Conservation (phyloP, 331 rosid species). For the Pyracantha coccinea region DNA sequence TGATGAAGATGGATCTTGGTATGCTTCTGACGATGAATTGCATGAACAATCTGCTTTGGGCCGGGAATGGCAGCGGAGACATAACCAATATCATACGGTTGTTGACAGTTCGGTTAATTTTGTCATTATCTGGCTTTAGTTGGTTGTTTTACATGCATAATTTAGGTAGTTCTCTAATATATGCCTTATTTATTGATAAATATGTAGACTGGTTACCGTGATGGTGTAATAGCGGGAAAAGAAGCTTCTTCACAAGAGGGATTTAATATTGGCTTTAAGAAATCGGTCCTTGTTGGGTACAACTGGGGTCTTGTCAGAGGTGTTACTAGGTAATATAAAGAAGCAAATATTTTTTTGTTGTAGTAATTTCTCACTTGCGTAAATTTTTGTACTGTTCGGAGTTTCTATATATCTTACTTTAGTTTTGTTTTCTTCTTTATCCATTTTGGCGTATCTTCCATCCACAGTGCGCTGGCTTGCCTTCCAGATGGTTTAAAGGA, state of each 20-base stretch:
- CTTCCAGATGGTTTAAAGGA: slow-evolving; percentile 61
- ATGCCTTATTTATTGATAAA: not conserved
- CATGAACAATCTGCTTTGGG: slow-evolving; percentile 39
- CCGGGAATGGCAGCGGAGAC: slow-evolving; percentile 76
- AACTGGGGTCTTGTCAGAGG: slow-evolving; percentile 82
- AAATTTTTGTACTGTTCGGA: not conserved
- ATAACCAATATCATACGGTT: slow-evolving; percentile 62
- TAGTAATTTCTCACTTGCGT: not conserved
- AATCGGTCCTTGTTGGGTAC: slow-evolving; percentile 52
- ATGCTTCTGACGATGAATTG: slow-evolving; percentile 42
- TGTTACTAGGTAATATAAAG: slow-evolving; percentile 52
- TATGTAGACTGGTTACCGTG: slow-evolving; percentile 71
- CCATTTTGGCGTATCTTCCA: slow-evolving; percentile 8
- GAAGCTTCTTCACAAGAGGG: slow-evolving; percentile 87
- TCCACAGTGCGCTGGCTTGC: slow-evolving; percentile 53
- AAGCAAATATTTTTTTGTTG: not conserved
- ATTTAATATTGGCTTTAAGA: slow-evolving; percentile 69
- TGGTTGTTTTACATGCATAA: not conserved
- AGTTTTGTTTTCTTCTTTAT: slow-evolving; percentile 1
- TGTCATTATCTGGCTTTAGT: not conserved
- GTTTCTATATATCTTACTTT: not conserved
- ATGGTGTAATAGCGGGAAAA: slow-evolving; percentile 72
- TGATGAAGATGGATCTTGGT: slow-evolving; percentile 26
- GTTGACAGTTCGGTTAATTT: not conserved
- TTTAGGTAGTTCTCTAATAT: not conserved